phyloP scores from a whole-genome alignment of 2,329 filamentous ascomycete genomes.

The Juglanconis oblonga region DNA sequence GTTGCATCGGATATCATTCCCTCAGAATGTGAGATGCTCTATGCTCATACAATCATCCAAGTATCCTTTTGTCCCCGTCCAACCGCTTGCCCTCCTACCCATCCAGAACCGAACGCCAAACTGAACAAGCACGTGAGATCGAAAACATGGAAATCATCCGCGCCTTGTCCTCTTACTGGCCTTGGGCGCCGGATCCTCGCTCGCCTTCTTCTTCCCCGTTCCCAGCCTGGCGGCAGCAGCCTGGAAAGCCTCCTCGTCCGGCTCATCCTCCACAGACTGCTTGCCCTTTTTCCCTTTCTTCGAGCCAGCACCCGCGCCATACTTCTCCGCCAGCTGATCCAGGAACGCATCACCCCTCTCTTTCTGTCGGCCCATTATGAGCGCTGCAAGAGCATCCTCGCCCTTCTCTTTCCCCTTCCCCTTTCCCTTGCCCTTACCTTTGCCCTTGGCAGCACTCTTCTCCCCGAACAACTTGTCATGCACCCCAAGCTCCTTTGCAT shows the following conservation, averaged over 20 bases:
- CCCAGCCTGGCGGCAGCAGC: constrained; percentile 50
- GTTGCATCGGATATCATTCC: neutral
- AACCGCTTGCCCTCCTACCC: neutral
- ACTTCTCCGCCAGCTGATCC: constrained; percentile 74
- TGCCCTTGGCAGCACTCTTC: constrained; percentile 42
- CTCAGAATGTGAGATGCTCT: neutral
- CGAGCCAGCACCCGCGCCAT: constrained; percentile 45
- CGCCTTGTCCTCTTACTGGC: constrained; percentile 20
- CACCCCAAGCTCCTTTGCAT: constrained; percentile 72
- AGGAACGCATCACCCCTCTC: constrained; percentile 62
- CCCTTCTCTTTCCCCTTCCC: constrained; percentile 20
- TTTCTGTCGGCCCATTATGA: constrained; percentile 72
- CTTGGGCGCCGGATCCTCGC: constrained; percentile 16
- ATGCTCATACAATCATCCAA: neutral
- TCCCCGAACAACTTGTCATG: constrained; percentile 65
- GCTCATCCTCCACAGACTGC: constrained; percentile 55
- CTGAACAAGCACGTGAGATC: neutral
- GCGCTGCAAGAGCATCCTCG: constrained; percentile 52
- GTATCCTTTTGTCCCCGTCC: neutral
- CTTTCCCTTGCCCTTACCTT: constrained; percentile 28
- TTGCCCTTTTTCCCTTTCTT: constrained; percentile 48
- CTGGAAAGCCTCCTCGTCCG: constrained; percentile 59
- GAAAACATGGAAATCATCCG: constrained; percentile 19
- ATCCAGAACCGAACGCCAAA: constrained; percentile 8
- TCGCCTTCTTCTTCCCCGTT: constrained; percentile 27